Percentiles rank a stretch among this genome's conserved stretches.
Conservation (phyloP, 768 basidiomycete species). For the Neoboletus magnificus region DNA sequence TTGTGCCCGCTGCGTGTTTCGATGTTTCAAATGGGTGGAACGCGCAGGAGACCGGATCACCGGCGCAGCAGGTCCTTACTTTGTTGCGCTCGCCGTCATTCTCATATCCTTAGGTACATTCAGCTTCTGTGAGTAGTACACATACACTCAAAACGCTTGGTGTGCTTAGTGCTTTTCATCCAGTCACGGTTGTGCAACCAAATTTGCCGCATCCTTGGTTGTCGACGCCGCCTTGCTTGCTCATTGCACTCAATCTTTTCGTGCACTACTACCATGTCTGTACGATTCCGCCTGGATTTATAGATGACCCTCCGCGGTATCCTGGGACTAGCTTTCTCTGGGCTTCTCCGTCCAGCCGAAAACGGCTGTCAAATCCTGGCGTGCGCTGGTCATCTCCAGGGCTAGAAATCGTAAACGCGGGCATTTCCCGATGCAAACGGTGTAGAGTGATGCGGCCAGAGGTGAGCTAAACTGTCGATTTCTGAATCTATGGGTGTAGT, state of each 20-base stretch:
- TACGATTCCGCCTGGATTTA: conserved; percentile 76
- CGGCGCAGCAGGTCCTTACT: conserved; percentile 88
- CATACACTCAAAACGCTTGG: neutral
- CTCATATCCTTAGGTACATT: conserved; percentile 67
- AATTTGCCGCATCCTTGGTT: conserved; percentile 56
- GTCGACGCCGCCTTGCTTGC: conserved; percentile 62
- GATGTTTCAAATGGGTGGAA: conserved; percentile 68
- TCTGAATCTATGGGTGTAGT: neutral
- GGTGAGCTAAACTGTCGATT: conserved; percentile 42
- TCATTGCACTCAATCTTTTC: conserved; percentile 74
- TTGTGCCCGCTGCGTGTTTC: conserved; percentile 38
- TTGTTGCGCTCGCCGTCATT: conserved; percentile 75
- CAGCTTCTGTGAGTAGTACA: conserved; percentile 77
- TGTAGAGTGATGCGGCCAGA: conserved; percentile 74
- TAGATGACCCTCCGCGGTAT: conserved; percentile 51
- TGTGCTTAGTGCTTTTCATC: neutral
- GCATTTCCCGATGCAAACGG: conserved; percentile 59
- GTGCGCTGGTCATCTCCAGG: conserved; percentile 48
- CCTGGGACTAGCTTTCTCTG: conserved; percentile 48
- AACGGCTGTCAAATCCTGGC: conserved; percentile 32
- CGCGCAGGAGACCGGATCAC: conserved; percentile 73
- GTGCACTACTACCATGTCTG: conserved; percentile 85
- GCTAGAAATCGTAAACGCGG: conserved; percentile 51
- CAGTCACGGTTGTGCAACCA: conserved; percentile 80
- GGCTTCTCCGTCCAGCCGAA: conserved; percentile 39